A percentile compares a stretch with the other conserved stretches of the same genome.
Conservation (phyloP, 148 eudicot genomes). For the Diospyros lotus region DNA sequence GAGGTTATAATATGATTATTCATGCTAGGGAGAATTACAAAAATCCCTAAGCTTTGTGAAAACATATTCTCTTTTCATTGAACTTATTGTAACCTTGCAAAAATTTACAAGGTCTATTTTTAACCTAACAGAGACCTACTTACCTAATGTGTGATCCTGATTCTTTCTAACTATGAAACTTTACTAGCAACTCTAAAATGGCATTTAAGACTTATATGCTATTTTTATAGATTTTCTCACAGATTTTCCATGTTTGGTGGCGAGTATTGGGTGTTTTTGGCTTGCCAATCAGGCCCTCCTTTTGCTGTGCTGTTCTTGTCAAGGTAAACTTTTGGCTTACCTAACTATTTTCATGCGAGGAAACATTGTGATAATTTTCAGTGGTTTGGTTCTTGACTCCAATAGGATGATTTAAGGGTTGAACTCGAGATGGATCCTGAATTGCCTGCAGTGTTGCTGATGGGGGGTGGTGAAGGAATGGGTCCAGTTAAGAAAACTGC, state of each 20-base stretch:
- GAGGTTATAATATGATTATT: background rate
- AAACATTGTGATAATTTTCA: background rate
- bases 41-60: no score
- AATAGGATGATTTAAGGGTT: conserved; percentile 70
- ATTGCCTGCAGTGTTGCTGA: conserved; percentile 77
- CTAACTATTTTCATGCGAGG: background rate
- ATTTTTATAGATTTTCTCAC: no score
- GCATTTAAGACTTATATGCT: no score
- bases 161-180: no score
- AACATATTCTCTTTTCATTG: no score
- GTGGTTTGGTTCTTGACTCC: conserved; percentile 1
- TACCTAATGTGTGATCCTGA: no score
- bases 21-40: no score
- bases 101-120: no score
- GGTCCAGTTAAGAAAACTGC: conserved; percentile 95
- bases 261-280: conserved; percentile 74
- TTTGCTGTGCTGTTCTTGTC: conserved; percentile 62
- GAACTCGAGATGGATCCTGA: conserved; percentile 75
- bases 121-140: no score
- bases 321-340: conserved; percentile 42
- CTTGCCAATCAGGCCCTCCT: conserved; percentile 92
- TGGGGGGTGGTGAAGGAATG: conserved; percentile 99
- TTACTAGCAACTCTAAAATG: no score
- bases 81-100: no score
- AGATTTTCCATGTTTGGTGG: conserved; percentile 64